Evolutionary conservation across 2,329 filamentous ascomycete genomes (phyloP).

Genomic region (Botryosphaeria dothidea): DNA sequence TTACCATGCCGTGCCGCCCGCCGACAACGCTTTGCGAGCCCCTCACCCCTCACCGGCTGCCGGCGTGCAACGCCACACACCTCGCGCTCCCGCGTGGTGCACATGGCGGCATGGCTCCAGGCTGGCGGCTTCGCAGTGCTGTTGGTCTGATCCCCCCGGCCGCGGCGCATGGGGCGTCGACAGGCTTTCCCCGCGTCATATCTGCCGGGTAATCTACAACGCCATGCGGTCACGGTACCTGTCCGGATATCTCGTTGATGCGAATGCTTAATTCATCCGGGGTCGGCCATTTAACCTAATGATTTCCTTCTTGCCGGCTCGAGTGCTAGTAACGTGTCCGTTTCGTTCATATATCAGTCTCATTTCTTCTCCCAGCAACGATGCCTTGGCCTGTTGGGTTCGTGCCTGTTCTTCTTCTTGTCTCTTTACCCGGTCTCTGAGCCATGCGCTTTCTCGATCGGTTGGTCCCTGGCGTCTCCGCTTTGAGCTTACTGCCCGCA

Average conservation of each 20-base stretch:
- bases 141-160: background rate
- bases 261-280: background rate
- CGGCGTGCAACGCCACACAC: background rate
- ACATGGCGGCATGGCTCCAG: background rate
- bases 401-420: background rate
- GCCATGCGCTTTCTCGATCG: background rate
- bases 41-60: conserved; percentile 10
- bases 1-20: background rate
- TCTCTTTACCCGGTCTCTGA: background rate
- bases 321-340: background rate
- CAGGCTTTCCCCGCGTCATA: background rate
- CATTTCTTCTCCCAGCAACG: background rate
- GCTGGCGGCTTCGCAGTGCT: background rate
- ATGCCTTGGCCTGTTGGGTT: background rate
- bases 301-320: background rate
- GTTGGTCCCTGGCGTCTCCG: conserved; percentile 1
- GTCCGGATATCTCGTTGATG: background rate
- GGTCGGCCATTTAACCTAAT: background rate
- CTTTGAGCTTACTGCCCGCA: background rate
- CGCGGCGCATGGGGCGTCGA: background rate
- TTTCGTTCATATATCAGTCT: background rate
- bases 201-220: conserved; percentile 10
- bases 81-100: background rate
- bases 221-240: background rate
- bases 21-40: background rate